Evolutionary conservation across 2,329 filamentous ascomycete genomes (phyloP).

Genomic region (Cladosporium oxysporum): DNA sequence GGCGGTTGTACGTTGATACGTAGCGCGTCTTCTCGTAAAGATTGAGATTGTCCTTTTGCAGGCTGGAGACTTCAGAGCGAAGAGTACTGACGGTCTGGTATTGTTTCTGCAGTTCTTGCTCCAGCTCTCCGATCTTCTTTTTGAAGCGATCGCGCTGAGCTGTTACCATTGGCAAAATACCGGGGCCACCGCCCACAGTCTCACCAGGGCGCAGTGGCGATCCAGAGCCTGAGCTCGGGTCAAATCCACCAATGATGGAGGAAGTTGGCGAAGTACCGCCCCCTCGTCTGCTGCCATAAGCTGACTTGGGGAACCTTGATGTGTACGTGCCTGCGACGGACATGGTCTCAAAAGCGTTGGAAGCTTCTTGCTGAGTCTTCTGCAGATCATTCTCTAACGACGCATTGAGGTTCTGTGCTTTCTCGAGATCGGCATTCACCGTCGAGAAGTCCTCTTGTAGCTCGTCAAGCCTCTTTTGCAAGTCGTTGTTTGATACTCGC

Average conservation of each 20-base stretch:
- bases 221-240: slow-evolving; percentile 59
- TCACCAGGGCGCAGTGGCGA: slow-evolving; percentile 62
- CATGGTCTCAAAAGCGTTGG: slow-evolving; percentile 82
- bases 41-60: slow-evolving; percentile 94
- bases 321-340: slow-evolving; percentile 91
- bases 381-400: slow-evolving; percentile 91
- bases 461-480: slow-evolving; percentile 75
- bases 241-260: slow-evolving; percentile 97
- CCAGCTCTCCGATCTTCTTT: slow-evolving; percentile 87
- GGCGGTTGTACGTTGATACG: slow-evolving; percentile 85
- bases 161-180: slow-evolving; percentile 96
- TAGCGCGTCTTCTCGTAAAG: slow-evolving; percentile 98
- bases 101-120: slow-evolving; percentile 82
- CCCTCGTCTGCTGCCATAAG: slow-evolving; percentile 60
- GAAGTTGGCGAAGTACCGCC: slow-evolving; percentile 86
- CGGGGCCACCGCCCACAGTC: slow-evolving; percentile 72
- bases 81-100: slow-evolving; percentile 82
- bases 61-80: slow-evolving; percentile 82
- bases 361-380: slow-evolving; percentile 79
- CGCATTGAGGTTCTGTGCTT: slow-evolving; percentile 77
- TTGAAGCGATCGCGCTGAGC: slow-evolving; percentile 98
- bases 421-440: slow-evolving; percentile 83
- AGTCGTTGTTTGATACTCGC: slow-evolving; percentile 88
- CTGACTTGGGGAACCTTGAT: slow-evolving; percentile 72
- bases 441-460: slow-evolving; percentile 81